Evolutionary conservation across 2,329 filamentous ascomycete species (phyloP).

Genomic region (Pseudocercospora eumusae): DNA sequence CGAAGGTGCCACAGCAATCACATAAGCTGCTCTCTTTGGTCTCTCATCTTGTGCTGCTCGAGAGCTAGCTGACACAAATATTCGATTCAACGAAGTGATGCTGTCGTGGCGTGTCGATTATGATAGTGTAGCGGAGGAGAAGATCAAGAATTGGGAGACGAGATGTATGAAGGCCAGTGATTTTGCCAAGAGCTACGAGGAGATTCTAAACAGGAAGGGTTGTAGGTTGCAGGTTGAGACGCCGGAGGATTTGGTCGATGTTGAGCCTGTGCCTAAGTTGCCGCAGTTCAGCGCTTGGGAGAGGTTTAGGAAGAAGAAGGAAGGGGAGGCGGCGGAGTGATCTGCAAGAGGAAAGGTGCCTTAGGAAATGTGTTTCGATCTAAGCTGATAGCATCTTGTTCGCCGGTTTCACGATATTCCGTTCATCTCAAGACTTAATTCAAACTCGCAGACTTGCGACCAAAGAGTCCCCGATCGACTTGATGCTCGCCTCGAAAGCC

Average conservation of each 20-base stretch:
- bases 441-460: conserved; percentile 35
- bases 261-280: conserved; percentile 7
- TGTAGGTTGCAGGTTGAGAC: conserved; percentile 6
- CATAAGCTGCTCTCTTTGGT: conserved; percentile 43
- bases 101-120: conserved; percentile 30
- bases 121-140: conserved; percentile 15
- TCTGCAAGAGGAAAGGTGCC: no score
- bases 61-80: conserved; percentile 38
- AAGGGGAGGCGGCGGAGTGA: background rate
- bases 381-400: no score
- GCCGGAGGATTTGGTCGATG: background rate
- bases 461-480: conserved; percentile 54
- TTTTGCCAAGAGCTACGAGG: conserved; percentile 20
- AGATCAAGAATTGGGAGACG: conserved; percentile 11
- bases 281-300: background rate
- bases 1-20: conserved; percentile 33
- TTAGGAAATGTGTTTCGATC: no score
- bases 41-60: conserved; percentile 39
- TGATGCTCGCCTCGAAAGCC: conserved; percentile 58
- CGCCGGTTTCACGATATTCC: no score
- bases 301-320: background rate
- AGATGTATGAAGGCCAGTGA: conserved; percentile 11
- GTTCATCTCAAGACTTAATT: background rate
- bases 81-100: conserved; percentile 48
- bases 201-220: conserved; percentile 8